Evolutionary conservation across 1,139 yeast genomes (phyloP), one percentile per base, ranked within the genome.

Genomic region (Nakaseomyces uthaithaninus): DNA sequence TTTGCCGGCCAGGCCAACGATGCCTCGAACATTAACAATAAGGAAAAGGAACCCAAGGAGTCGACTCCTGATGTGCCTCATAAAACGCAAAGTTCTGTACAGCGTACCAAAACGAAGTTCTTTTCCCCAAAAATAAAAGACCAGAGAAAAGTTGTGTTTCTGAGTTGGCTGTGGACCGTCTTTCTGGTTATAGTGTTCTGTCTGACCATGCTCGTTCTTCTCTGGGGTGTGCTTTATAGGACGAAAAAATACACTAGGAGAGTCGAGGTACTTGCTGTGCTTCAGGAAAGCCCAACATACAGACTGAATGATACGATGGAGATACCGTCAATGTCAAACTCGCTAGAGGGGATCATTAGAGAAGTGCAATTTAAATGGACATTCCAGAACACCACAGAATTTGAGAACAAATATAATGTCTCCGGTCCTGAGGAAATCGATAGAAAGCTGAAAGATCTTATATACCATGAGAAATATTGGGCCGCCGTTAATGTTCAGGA

Each of bases 381-480:
- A 53, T 58, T 47, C 54, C 69, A 48, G 46, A 52, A 38, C 43
- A 39, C 53, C 9, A 33, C 54, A 2, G 38, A 45, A n/a, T 51
- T 55, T 39, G 38, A 36, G 14, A 40, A 42, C 12, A 45, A 48
- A 12, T 48, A 53, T 38, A 72, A 74, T 3, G 51, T 52, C 0
- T 49, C 63, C n/a, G 37, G 40, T 41, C 55, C 59, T 39, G 65
- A 65, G 38, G 59, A 67, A 18, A 49, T 67, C 3, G 55, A 60
- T 8, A 62, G 62, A 14, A 68, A 69, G 44, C 51, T 69, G n/a
- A 30, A 55, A n/a, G 49, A 64, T 10, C 53, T 62, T 40, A 65
- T 78, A 3, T 71, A 71, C 50, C 67, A 65, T 36, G 72, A 74
- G 55, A 55, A 69, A 27, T 74, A 66, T 50, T 77, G 82, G 82